Evolutionary conservation across 257 asterid species (phyloP).

Genomic region (Ligustrum vulgare): DNA sequence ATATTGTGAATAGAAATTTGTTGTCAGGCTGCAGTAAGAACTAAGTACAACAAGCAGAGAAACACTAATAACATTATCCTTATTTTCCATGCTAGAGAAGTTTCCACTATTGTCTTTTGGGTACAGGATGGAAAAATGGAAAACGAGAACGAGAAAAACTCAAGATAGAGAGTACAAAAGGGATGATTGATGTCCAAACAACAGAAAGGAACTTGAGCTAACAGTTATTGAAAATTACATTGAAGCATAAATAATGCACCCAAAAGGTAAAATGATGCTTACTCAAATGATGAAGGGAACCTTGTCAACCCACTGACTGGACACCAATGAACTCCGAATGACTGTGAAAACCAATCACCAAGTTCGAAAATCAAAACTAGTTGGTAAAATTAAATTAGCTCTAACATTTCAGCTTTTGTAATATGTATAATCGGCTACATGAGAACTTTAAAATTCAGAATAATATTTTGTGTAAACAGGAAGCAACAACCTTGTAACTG

Average conservation of each 20-base stretch:
- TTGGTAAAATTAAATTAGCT: not conserved
- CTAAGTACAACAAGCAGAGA: not conserved
- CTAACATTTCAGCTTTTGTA: not conserved
- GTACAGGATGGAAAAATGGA: not conserved
- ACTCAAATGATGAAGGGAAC: constrained; percentile 51
- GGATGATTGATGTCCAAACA: not conserved
- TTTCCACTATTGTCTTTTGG: not conserved
- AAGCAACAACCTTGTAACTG: not conserved
- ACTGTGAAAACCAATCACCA: constrained; percentile 31
- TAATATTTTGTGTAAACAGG: not conserved
- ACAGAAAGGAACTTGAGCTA: not conserved
- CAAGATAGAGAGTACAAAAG: not conserved
- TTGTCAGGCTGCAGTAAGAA: not conserved
- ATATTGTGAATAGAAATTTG: not conserved
- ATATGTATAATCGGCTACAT: not conserved
- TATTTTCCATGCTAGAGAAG: not conserved
- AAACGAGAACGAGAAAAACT: not conserved
- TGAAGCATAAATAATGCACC: not conserved
- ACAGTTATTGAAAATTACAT: not conserved
- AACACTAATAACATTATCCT: not conserved
- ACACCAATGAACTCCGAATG: constrained; percentile 60
- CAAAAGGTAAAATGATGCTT: constrained; percentile 15
- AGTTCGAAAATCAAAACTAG: not conserved
- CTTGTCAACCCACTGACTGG: constrained; percentile 51
- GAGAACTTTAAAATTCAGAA: not conserved